phyloP scores from a whole-genome alignment of 495 filamentous ascomycete species.

The Podospora conica region DNA sequence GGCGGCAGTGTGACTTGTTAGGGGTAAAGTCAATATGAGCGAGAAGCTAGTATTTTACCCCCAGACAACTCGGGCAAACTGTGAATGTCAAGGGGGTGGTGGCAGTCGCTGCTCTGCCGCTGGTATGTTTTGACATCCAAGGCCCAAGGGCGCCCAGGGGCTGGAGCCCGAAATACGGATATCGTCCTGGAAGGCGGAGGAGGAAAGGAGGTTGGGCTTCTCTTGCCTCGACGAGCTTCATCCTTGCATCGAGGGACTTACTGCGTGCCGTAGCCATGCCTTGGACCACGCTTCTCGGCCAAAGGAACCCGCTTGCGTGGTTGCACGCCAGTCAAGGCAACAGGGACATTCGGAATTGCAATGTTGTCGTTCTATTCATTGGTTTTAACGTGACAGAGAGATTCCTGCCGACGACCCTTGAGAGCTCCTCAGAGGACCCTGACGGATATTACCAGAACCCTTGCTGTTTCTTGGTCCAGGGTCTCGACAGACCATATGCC shows the following conservation, averaged over 20 bases:
- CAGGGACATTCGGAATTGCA: not conserved
- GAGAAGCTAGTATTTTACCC: too few relatives aligned
- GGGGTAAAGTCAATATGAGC: not conserved
- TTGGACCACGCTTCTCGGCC: not conserved
- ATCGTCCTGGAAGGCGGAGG: not conserved
- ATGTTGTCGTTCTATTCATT: not conserved
- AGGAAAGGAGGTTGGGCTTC: not conserved
- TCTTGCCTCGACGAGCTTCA: not conserved
- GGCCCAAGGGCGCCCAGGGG: too few relatives aligned
- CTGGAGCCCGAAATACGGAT: not conserved
- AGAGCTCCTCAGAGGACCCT: not conserved
- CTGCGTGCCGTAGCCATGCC: too few relatives aligned
- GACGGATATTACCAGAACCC: not conserved
- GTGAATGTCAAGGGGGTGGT: too few relatives aligned
- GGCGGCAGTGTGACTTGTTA: not conserved
- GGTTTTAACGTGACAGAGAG: not conserved
- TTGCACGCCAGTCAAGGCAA: not conserved
- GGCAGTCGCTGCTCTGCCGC: too few relatives aligned
- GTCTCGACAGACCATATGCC: not conserved
- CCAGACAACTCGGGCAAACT: too few relatives aligned
- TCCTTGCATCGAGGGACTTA: not conserved
- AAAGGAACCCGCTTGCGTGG: not conserved
- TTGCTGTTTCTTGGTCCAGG: not conserved
- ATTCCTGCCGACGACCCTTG: not conserved
- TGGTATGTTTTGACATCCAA: too few relatives aligned